phyloP scores from a whole-genome alignment of 2,329 filamentous ascomycete species.

The Trichoderma guizhouense region DNA sequence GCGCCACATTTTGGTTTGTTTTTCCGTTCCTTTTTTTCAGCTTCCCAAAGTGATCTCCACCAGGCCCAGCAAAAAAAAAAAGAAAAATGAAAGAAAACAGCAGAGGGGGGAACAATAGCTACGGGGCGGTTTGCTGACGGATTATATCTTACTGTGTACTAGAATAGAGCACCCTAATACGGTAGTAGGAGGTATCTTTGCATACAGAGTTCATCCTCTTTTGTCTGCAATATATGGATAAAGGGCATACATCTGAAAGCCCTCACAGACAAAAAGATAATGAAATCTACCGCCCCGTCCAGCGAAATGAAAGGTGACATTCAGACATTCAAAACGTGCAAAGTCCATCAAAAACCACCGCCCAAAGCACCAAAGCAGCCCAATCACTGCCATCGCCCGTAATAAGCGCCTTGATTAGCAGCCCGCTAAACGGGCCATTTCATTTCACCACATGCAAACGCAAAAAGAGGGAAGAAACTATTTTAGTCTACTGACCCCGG shows the following conservation, averaged over 20 bases:
- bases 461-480: background rate
- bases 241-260: background rate
- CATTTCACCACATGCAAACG: slow-evolving; percentile 6
- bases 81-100: background rate
- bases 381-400: background rate
- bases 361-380: background rate
- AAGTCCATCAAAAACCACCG: background rate
- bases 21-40: background rate
- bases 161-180: too few species aligned
- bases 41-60: background rate
- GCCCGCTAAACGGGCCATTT: background rate
- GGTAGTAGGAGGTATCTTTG: too few species aligned
- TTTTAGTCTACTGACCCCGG: background rate
- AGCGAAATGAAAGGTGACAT: background rate
- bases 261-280: background rate
- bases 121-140: background rate
- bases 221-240: background rate
- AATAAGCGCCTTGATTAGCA: background rate
- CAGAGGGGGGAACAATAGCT: background rate
- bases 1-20: background rate
- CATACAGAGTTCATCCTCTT: background rate
- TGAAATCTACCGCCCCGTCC: background rate
- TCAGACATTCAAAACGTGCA: background rate
- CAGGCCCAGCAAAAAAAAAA: background rate
- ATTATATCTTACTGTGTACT: background rate